These are phyloP conservation scores for Gossypium mustelinum DNA, from an alignment of 345 rosid species.

Conservation along the genomic window DNA sequence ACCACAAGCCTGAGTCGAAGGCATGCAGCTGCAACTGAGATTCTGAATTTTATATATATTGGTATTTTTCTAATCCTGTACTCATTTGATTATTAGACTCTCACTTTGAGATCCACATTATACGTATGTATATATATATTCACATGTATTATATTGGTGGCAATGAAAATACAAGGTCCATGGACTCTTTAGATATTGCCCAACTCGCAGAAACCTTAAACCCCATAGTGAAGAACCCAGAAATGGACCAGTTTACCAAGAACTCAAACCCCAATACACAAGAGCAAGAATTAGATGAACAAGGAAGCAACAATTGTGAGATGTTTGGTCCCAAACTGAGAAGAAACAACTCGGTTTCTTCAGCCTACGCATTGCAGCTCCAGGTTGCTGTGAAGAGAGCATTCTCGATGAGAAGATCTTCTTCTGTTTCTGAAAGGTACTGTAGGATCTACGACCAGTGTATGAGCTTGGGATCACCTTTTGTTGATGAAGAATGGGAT, in stretches of 20 bases:
- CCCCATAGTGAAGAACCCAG: background rate
- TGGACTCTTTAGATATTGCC: constrained; percentile 32
- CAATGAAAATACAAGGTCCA: constrained; percentile 31
- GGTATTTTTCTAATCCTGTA: background rate
- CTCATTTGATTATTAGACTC: background rate
- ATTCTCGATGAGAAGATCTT: constrained; percentile 76
- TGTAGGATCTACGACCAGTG: constrained; percentile 74
- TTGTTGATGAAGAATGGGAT: constrained; percentile 31
- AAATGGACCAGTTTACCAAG: background rate
- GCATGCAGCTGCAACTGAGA: background rate
- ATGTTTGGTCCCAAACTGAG: constrained; percentile 29
- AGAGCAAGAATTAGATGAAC: constrained; percentile 17
- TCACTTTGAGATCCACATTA: constrained; percentile 4
- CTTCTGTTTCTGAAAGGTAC: constrained; percentile 75
- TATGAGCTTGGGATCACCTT: constrained; percentile 38
- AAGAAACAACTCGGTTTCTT: constrained; percentile 58
- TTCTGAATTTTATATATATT: background rate
- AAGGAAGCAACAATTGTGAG: constrained; percentile 17
- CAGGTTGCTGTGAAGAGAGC: constrained; percentile 46
- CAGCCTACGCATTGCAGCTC: constrained; percentile 26
- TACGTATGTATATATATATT: background rate
- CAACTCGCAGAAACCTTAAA: constrained; percentile 1
- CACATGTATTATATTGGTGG: background rate
- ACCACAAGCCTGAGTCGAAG: background rate
- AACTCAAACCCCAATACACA: constrained; percentile 10